Evolutionary conservation across 1,139 yeast species (phyloP).

Genomic region (Hyphopichia fennica): DNA sequence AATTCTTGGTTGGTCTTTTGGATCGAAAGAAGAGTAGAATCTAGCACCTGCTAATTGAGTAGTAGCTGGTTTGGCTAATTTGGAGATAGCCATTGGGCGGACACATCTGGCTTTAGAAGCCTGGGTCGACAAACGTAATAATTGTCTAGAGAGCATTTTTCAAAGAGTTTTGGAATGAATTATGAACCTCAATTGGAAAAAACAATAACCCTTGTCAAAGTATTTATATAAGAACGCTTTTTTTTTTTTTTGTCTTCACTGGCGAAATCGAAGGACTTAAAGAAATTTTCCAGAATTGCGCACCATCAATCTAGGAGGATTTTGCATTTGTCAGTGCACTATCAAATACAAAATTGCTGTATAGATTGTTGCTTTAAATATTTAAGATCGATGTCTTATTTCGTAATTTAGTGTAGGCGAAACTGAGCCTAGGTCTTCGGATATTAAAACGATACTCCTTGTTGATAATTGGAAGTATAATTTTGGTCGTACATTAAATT

Average conservation of each 20-base stretch:
- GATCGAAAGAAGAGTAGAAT: constrained; percentile 47
- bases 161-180: no score
- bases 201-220: no score
- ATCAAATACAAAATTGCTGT: background rate
- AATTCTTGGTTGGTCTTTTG: constrained; percentile 68
- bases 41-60: constrained; percentile 16
- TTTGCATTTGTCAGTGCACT: background rate
- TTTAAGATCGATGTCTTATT: no score
- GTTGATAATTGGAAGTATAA: no score
- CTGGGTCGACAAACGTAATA: constrained; percentile 9
- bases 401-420: no score
- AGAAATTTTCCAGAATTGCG: background rate
- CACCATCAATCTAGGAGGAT: background rate
- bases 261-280: no score
- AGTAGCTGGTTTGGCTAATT: constrained; percentile 4
- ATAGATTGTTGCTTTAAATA: no score
- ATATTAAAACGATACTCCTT: no score
- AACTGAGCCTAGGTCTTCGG: no score
- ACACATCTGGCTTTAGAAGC: constrained; percentile 2
- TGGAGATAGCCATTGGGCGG: background rate
- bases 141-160: constrained; percentile 13
- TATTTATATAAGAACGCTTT: no score
- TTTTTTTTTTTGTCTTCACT: background rate
- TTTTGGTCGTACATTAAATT: no score
- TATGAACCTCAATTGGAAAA: background rate